Percentiles rank a stretch among this genome's conserved stretches.
phyloP scores from a whole-genome alignment of 2,329 filamentous ascomycete species.

The Fusarium siculi region DNA sequence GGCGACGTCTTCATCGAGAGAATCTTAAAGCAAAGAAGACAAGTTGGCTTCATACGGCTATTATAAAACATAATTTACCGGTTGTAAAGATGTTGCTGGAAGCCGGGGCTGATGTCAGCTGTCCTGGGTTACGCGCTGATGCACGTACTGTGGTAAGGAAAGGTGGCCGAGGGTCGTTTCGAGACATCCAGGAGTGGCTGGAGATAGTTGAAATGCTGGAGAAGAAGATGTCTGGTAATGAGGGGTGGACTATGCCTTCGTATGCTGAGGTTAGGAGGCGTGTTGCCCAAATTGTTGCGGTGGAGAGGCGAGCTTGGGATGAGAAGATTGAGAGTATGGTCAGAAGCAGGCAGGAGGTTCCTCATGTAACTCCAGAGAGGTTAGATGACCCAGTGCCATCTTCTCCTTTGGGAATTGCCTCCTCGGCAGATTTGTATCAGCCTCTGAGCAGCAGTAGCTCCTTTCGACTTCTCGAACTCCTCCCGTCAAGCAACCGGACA shows the following conservation, averaged over 20 bases:
- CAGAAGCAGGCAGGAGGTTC: background rate
- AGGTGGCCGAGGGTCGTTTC: accelerated
- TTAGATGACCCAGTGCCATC: accelerated
- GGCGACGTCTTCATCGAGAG: accelerated
- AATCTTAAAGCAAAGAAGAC: background rate
- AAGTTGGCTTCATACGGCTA: conserved; percentile 9
- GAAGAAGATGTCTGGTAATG: background rate
- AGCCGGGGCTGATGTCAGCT: background rate
- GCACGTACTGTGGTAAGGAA: background rate
- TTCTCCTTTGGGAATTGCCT: accelerated
- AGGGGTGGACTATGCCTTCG: background rate
- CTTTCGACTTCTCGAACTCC: conserved; percentile 7
- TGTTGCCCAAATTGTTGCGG: accelerated
- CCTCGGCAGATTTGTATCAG: background rate
- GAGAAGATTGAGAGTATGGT: background rate
- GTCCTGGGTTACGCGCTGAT: background rate
- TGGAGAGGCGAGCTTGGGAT: background rate
- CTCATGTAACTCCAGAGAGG: accelerated
- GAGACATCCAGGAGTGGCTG: background rate
- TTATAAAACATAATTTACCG: background rate
- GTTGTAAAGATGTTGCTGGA: background rate
- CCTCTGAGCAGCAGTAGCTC: background rate
- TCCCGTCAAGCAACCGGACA: background rate
- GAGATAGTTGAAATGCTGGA: background rate
- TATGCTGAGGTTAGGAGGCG: background rate